A percentile compares a stretch with the other conserved stretches of the same genome.
phyloP scores from a whole-genome alignment of 306 rosid genomes.

The Lathyrus aphaca region DNA sequence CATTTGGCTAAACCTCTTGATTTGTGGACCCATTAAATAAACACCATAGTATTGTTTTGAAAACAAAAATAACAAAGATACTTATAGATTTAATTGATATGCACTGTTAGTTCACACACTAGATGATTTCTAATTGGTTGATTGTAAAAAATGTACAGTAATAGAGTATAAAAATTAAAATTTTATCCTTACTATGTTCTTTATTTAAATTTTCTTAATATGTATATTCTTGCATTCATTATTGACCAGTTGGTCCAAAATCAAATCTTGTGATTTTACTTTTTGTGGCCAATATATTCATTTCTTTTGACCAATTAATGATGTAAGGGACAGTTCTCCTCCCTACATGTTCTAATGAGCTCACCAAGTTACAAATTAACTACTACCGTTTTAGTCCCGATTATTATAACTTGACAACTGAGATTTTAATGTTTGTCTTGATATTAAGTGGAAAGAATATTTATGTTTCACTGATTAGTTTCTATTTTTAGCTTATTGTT shows the following conservation, averaged over 20 bases:
- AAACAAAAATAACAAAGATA: background rate
- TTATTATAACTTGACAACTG: slow-evolving; percentile 5
- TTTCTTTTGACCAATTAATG: slow-evolving; percentile 14
- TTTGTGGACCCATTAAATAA: slow-evolving; percentile 5
- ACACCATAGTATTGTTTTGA: background rate
- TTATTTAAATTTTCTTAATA: too few species aligned
- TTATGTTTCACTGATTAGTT: background rate
- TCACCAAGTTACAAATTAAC: slow-evolving; percentile 24
- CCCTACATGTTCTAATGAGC: background rate
- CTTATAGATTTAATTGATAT: background rate
- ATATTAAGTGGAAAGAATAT: slow-evolving; percentile 1
- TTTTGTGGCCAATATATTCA: slow-evolving; percentile 6
- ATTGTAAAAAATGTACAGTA: background rate
- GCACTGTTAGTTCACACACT: background rate
- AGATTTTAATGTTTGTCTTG: background rate
- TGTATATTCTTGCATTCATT: background rate
- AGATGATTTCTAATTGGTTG: background rate
- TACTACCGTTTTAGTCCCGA: background rate
- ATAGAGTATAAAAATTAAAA: too few species aligned
- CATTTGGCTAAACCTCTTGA: slow-evolving; percentile 12
- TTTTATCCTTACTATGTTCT: too few species aligned
- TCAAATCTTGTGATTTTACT: background rate
- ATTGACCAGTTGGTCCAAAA: slow-evolving; percentile 7
- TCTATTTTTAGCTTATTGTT: slow-evolving; percentile 17
- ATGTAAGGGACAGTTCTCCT: background rate